Evolutionary conservation across 805 yeast genomes (phyloP).

Genomic region (Komagataella kurtzmanii): DNA sequence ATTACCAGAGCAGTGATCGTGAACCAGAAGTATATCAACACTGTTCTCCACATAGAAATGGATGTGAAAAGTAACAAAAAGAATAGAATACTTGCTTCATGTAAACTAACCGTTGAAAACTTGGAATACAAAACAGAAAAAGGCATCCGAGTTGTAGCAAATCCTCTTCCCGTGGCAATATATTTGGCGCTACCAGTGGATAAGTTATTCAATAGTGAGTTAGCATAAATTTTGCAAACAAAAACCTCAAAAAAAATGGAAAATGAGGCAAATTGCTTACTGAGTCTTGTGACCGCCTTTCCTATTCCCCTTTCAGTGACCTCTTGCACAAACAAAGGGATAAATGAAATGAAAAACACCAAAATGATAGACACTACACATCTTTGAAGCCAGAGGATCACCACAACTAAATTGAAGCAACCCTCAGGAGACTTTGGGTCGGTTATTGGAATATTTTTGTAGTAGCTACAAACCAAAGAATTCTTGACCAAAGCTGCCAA

Average conservation of each 20-base stretch:
- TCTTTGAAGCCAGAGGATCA: conserved; percentile 76
- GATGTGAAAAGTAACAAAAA: conserved; percentile 66
- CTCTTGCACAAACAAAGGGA: conserved; percentile 82
- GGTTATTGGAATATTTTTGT: conserved; percentile 55
- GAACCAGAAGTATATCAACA: conserved; percentile 48
- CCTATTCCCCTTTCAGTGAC: conserved; percentile 72
- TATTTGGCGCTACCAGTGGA: conserved; percentile 88
- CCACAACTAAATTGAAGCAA: conserved; percentile 77
- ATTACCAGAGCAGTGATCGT: conserved; percentile 29
- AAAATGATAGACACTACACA: conserved; percentile 84
- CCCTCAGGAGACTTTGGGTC: conserved; percentile 69
- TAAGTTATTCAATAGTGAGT: conserved; percentile 59
- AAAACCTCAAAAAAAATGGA: conserved; percentile 92
- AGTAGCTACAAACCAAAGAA: conserved; percentile 52
- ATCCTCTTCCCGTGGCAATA: conserved; percentile 88
- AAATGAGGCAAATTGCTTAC: conserved; percentile 63
- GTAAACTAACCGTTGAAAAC: conserved; percentile 65
- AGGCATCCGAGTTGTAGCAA: conserved; percentile 72
- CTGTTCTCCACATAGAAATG: conserved; percentile 69
- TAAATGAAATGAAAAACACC: conserved; percentile 83
- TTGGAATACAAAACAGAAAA: conserved; percentile 63
- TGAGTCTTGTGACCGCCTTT: conserved; percentile 58
- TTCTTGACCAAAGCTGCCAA: conserved; percentile 72
- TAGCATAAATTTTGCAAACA: conserved; percentile 86
- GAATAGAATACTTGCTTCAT: conserved; percentile 59